Conservation (phyloP, 352 stramenopile species). For the Saprolegnia diclina region DNA sequence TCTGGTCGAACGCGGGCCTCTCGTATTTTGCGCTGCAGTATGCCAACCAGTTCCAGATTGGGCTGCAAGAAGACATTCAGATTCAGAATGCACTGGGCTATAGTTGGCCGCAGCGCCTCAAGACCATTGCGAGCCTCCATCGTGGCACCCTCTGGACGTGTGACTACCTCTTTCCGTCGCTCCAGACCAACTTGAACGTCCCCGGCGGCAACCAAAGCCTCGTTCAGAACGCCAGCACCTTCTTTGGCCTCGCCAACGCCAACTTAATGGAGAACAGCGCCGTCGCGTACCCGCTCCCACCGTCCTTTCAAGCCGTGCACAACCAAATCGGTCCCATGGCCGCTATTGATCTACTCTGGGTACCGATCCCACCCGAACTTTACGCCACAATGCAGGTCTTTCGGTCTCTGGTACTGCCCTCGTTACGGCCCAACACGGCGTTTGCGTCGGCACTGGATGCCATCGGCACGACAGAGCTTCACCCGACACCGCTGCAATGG, state of each 20-base stretch:
- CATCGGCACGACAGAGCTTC: background rate
- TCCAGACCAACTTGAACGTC: slow-evolving; percentile 1
- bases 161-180: background rate
- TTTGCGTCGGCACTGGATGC: background rate
- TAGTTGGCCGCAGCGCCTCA: background rate
- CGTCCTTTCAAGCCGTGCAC: slow-evolving; percentile 8
- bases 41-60: slow-evolving; percentile 7
- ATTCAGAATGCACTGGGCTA: slow-evolving; percentile 14
- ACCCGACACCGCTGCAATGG: background rate
- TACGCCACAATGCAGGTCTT: background rate
- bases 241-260: background rate
- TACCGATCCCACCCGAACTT: background rate
- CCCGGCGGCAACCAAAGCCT: slow-evolving; percentile 2
- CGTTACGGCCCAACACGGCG: background rate
- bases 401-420: background rate
- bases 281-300: background rate
- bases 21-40: slow-evolving; percentile 17
- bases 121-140: background rate
- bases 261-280: background rate
- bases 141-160: background rate
- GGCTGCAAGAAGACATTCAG: slow-evolving; percentile 6
- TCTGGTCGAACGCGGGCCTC: background rate
- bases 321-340: slow-evolving; percentile 6
- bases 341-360: slow-evolving; percentile 6
- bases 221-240: slow-evolving; percentile 5